Percentiles rank a stretch among this genome's conserved stretches.
Evolutionary conservation across 768 basidiomycete species (phyloP).

Genomic region (Tulasnella sp.): DNA sequence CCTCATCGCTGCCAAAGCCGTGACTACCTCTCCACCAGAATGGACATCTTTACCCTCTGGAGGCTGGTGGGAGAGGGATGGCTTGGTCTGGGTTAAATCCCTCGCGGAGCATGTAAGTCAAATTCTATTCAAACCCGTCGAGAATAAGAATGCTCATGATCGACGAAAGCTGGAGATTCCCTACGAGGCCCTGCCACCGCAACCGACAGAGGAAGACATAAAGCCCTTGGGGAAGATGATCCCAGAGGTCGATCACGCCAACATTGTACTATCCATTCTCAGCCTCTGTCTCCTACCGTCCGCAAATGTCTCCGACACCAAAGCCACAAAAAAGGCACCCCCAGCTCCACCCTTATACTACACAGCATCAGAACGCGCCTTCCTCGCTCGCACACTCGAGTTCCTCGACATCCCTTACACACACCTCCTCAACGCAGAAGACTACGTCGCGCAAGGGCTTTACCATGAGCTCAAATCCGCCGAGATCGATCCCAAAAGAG

Average conservation of each 20-base stretch:
- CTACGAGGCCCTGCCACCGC: neutral
- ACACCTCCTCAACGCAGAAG: conserved; percentile 19
- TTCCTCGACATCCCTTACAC: conserved; percentile 19
- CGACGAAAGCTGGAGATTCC: neutral
- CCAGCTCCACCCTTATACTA: conserved; percentile 15
- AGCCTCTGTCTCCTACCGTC: conserved; percentile 7
- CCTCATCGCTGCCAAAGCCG: conserved; percentile 16
- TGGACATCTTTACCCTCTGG: neutral
- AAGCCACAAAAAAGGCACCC: neutral
- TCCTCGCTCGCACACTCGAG: conserved; percentile 13
- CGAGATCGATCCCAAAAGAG: conserved; percentile 21
- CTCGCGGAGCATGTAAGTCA: conserved; percentile 5
- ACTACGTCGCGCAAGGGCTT: conserved; percentile 17
- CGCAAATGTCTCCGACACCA: neutral
- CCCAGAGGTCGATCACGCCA: neutral
- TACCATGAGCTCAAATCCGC: conserved; percentile 20
- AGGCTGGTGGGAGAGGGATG: conserved; percentile 13
- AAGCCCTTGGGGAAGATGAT: conserved; percentile 1
- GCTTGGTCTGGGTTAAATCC: conserved; percentile 10
- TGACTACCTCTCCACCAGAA: conserved; percentile 8
- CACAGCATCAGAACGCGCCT: conserved; percentile 17
- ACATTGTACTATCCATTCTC: neutral
- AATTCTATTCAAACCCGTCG: neutral
- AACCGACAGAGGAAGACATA: conserved; percentile 1
- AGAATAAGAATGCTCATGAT: neutral